Evolutionary conservation across 2,329 filamentous ascomycete species (phyloP), one percentile per base, ranked within the genome.

Genomic region (Colletotrichum gigasporum): DNA sequence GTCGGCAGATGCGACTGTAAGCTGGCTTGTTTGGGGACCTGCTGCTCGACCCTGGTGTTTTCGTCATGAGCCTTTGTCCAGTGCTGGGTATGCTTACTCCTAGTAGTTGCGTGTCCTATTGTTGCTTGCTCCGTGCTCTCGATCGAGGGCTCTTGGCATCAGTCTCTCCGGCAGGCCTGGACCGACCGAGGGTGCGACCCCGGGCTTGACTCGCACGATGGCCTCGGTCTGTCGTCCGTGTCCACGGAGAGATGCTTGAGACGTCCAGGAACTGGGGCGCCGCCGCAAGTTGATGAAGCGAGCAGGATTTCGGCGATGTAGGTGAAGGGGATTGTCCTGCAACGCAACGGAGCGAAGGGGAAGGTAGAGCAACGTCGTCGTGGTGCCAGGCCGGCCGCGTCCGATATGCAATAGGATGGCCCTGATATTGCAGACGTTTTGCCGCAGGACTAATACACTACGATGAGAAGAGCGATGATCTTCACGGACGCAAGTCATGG

Each of bases 141-240:
- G 24, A 22, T 22, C 10, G 18, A 34, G 28, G 2, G 20, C 11
- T 7, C 50, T 53, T 53, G 50, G 35, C 48, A n/a, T n/a, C 9
- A 52, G 48, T 52, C 20, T 16, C 35, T n/a, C 34, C 47, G 47
- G 28, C 28, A 35, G 47, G 47, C 16, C 22, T 50, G 26, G 16
- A 35, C 30, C 47, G 47, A 50, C 45, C 26, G 18, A 28, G 39
- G 48, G 18, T 52, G n/a, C 6, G 34, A 20, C 12, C 14, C 10
- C 16, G 32, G 14, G 48, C 48, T 39, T 52, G 48, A 52, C 48
- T 52, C 48, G 48, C 48, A n/a, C n/a, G n/a, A n/a, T n/a, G n/a
- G n/a, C n/a, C n/a, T 22, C 11, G 50, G 34, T 9, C 11, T n/a
- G 14, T 32, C 16, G 14, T 22, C 30, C n/a, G 9, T 51, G 14